phyloP scores from a whole-genome alignment of 129 eudicot genomes.

The Cynara cardunculus region DNA sequence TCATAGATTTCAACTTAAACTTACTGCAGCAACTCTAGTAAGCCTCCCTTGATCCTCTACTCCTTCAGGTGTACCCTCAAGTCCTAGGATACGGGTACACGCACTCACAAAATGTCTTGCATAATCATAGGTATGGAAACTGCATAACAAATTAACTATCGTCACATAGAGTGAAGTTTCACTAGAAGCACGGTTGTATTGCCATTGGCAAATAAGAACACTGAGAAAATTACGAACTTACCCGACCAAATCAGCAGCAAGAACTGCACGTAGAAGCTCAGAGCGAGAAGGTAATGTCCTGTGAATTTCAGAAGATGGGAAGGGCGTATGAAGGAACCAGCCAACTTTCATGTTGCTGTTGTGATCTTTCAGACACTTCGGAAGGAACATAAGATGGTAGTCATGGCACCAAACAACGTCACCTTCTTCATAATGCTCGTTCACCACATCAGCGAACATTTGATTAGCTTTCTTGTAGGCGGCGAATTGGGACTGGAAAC shows the following conservation, averaged over 20 bases:
- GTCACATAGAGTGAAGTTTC: neutral
- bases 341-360: constrained; percentile 87
- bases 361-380: constrained; percentile 60
- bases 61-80: constrained; percentile 99
- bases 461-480: constrained; percentile 85
- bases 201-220: neutral
- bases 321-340: constrained; percentile 92
- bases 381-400: constrained; percentile 92
- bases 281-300: constrained; percentile 86
- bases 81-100: constrained; percentile 91
- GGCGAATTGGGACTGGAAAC: constrained; percentile 90
- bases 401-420: constrained; percentile 97
- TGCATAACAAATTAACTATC: constrained; percentile 20
- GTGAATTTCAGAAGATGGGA: constrained; percentile 86
- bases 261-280: constrained; percentile 71
- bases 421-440: constrained; percentile 73
- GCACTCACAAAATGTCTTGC: constrained; percentile 99
- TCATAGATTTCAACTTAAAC: constrained; percentile 19
- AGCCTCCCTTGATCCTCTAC: constrained; percentile 95
- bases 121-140: constrained; percentile 94
- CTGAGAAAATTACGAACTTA: constrained; percentile 22
- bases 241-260: constrained; percentile 93
- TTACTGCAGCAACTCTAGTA: constrained; percentile 93
- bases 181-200: neutral
- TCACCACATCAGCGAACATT: constrained; percentile 89